A percentile compares a stretch with the other conserved stretches of the same genome.
Evolutionary conservation across 306 rosid species (phyloP).

Genomic region (Citrullus amarus): DNA sequence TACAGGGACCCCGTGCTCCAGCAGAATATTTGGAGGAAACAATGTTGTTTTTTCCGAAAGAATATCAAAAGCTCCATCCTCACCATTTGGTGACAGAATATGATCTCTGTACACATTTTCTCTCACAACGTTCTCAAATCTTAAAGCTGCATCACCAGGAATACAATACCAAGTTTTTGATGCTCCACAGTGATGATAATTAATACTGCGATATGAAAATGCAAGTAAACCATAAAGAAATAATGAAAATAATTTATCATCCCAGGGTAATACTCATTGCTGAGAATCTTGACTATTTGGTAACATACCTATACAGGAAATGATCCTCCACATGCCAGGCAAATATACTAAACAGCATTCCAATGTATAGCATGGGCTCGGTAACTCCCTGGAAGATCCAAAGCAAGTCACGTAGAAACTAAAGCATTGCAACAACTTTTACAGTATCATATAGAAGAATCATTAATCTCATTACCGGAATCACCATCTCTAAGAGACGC

Average conservation of each 20-base stretch:
- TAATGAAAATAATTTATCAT: background rate
- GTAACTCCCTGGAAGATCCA: conserved; percentile 75
- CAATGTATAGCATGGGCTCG: conserved; percentile 95
- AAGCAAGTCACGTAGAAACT: conserved; percentile 9
- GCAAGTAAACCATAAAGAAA: conserved; percentile 11
- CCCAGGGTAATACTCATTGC: background rate
- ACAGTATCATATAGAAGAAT: background rate
- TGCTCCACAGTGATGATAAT: conserved; percentile 95
- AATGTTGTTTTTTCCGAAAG: conserved; percentile 85
- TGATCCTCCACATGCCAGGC: conserved; percentile 99
- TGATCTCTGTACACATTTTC: conserved; percentile 77
- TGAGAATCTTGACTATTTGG: background rate
- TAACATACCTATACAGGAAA: conserved; percentile 70
- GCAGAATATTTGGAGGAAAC: conserved; percentile 80
- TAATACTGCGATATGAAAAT: conserved; percentile 50
- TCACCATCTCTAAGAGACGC: conserved; percentile 67
- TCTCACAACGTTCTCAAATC: conserved; percentile 75
- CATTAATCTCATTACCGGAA: conserved; percentile 50
- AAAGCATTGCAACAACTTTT: background rate
- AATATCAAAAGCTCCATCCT: conserved; percentile 93
- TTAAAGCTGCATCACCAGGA: conserved; percentile 84
- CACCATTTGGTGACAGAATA: conserved; percentile 69
- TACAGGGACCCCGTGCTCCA: conserved; percentile 73
- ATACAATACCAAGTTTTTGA: conserved; percentile 97
- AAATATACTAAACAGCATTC: conserved; percentile 94